A percentile compares a stretch with the other conserved stretches of the same genome.
phyloP scores from a whole-genome alignment of 495 filamentous ascomycete species.

The Bryoglossum gracile region DNA sequence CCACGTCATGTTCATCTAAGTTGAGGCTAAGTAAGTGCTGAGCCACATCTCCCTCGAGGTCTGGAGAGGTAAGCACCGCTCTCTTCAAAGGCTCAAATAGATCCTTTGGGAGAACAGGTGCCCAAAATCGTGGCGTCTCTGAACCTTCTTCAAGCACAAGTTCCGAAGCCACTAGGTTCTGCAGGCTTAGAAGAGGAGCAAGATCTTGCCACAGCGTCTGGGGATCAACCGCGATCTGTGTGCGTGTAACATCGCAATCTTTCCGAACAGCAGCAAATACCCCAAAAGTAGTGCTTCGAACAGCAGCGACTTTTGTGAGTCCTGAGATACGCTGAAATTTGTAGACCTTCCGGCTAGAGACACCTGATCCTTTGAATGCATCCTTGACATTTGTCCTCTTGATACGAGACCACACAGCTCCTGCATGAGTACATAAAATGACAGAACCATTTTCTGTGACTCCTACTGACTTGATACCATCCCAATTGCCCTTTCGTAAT shows the following conservation, averaged over 20 bases:
- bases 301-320: conserved; percentile 72
- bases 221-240: conserved; percentile 58
- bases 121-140: conserved; percentile 13
- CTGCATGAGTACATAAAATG: conserved; percentile 85
- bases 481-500: conserved; percentile 71
- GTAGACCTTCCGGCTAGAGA: conserved; percentile 65
- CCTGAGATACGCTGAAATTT: conserved; percentile 88
- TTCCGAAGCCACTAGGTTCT: conserved; percentile 34
- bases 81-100: conserved; percentile 19
- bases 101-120: conserved; percentile 13
- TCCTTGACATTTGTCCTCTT: conserved; percentile 76
- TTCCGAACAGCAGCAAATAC: conserved; percentile 82
- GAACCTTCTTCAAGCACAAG: conserved; percentile 7
- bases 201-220: conserved; percentile 69
- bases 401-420: conserved; percentile 83
- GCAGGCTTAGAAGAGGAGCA: conserved; percentile 57
- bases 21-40: conserved; percentile 25
- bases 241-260: conserved; percentile 74
- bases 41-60: conserved; percentile 21
- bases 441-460: conserved; percentile 92
- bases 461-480: conserved; percentile 71
- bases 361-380: conserved; percentile 43
- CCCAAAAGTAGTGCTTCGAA: conserved; percentile 80
- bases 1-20: conserved; percentile 40
- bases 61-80: conserved; percentile 20